Base-by-base conservation (phyloP, 306 rosid species). In the Trifolium pratense region DNA sequence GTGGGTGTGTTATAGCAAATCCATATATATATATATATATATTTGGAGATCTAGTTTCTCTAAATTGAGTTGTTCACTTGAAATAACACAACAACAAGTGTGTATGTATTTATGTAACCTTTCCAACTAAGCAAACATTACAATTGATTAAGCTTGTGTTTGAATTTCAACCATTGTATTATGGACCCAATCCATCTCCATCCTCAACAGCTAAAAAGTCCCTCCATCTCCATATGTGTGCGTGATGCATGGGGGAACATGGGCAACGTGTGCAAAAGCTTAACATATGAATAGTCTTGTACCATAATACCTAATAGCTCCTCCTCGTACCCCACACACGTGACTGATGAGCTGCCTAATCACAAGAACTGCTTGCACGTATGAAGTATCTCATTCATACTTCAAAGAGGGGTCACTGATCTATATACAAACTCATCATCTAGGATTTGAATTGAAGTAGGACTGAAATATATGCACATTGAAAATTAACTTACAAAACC, bases 271-370 rank as follows among this genome's bases (percentile, higher is more conserved):
- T 20, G 21, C 55, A 66, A 66, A 21, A 42, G 8, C 51, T 20
- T 4, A 25, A 17, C 46, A 29, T 32, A 12, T 48, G 45, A 34
- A 69, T 51, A 32, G 56, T 49, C 17, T 68, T 32, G 29, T 3
- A 4, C 9, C 9, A 53, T 68, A 26, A 57, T 7, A 21, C 12
- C 3, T 13, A 34, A 16, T 51, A 42, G 16, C 56, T 46, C 39
- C 16, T 36, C 26, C n/a, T 21, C 25, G 8, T 23, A 55, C 79
- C 75, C 83, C 59, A 66, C 83, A 25, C 40, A 45, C 31, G 42
- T 79, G 75, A 43, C 29, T 71, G 55, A 71, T 53, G 68, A 71
- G 78, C 48, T 73, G 62, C 78, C 3, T 7, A 1, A 16, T 70
- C 58, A 37, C 46, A 36, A 34, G 21, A 6, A 52, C 58, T 51